Evolutionary conservation across 768 basidiomycete genomes (phyloP).

Genomic region (Amanita pallidorosea): DNA sequence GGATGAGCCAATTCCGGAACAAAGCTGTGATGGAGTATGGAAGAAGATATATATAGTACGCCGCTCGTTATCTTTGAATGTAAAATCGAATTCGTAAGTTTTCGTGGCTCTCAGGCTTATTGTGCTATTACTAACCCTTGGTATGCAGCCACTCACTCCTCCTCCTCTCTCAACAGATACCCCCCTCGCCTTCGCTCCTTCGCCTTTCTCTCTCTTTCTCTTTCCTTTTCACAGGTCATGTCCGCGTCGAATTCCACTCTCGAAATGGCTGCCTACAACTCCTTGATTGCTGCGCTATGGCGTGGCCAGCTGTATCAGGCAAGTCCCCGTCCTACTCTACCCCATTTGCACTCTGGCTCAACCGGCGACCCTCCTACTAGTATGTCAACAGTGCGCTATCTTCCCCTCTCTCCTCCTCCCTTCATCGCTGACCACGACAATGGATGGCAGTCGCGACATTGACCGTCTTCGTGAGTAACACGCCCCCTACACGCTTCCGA

Average conservation of each 20-base stretch:
- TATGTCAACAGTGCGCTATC: neutral
- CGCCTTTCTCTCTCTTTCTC: neutral
- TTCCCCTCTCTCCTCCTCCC: neutral
- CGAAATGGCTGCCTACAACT: too few relatives aligned
- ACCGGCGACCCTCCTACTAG: too few relatives aligned
- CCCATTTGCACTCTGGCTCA: too few relatives aligned
- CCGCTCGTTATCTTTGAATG: neutral
- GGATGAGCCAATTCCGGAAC: neutral
- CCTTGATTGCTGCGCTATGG: too few relatives aligned
- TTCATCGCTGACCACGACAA: neutral
- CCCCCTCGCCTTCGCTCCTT: neutral
- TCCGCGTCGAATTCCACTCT: neutral
- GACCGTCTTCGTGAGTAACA: neutral
- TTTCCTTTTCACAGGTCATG: neutral
- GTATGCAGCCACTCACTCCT: too few relatives aligned
- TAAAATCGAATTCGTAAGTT: too few relatives aligned
- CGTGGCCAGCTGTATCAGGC: too few relatives aligned
- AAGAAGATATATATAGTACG: neutral
- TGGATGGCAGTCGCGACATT: neutral
- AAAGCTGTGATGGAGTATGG: neutral
- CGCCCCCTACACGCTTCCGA: neutral
- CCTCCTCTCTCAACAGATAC: neutral
- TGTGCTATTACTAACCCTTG: too few relatives aligned
- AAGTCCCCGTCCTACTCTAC: too few relatives aligned
- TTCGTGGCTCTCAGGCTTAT: neutral